phyloP scores from a whole-genome alignment of 2,329 filamentous ascomycete genomes.

The Colletotrichum truncatum region DNA sequence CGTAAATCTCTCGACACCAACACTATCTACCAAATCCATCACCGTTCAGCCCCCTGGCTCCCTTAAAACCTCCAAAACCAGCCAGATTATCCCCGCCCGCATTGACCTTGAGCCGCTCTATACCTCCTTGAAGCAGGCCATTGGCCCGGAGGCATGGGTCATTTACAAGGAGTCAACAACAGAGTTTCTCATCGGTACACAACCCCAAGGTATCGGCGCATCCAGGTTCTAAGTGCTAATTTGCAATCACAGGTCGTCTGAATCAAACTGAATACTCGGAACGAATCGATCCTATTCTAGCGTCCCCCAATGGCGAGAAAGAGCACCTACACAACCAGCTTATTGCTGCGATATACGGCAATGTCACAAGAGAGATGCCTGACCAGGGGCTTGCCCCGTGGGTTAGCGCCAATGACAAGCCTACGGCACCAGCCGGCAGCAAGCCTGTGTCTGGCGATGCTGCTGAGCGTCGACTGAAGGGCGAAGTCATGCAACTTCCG shows the following conservation, averaged over 20 bases:
- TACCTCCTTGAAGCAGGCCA: constrained; percentile 66
- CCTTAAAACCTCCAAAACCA: constrained; percentile 65
- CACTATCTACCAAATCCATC: constrained; percentile 66
- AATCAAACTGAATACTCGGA: constrained; percentile 70
- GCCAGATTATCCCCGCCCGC: constrained; percentile 70
- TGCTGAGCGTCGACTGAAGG: constrained; percentile 71
- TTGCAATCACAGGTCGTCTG: constrained; percentile 60
- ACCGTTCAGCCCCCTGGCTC: constrained; percentile 59
- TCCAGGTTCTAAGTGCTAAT: background rate
- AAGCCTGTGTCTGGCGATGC: constrained; percentile 74
- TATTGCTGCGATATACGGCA: constrained; percentile 72
- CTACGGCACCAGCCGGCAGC: constrained; percentile 61
- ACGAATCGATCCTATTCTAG: constrained; percentile 68
- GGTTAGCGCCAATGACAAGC: constrained; percentile 78
- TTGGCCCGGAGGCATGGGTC: constrained; percentile 70
- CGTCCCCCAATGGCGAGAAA: constrained; percentile 65
- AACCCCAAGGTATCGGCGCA: background rate
- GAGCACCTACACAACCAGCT: constrained; percentile 75
- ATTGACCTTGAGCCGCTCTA: constrained; percentile 76
- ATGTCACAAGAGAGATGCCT: constrained; percentile 75
- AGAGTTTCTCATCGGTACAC: constrained; percentile 69
- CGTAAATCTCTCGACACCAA: constrained; percentile 65
- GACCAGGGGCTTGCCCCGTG: constrained; percentile 74
- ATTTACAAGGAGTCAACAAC: constrained; percentile 71
- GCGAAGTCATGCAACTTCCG: constrained; percentile 77